Evolutionary conservation across 1,139 yeast species (phyloP).

Genomic region (Nakaseomyces uthaithaninus): DNA sequence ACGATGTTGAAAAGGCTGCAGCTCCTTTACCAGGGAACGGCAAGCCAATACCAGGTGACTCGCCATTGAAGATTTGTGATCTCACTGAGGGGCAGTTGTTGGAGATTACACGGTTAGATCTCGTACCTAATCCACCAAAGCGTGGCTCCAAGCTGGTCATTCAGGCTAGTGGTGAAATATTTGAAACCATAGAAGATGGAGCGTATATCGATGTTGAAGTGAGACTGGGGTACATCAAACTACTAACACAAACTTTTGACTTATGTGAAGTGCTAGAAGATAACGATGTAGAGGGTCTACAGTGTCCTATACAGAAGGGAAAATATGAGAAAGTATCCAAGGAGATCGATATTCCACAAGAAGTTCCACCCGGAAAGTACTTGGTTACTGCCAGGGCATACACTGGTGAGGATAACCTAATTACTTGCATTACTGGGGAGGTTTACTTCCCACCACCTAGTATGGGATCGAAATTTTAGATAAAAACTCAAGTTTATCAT

Average conservation of each 20-base stretch:
- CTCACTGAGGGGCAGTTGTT: slow-evolving; percentile 53
- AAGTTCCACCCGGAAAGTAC: slow-evolving; percentile 93
- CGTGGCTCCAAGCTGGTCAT: slow-evolving; percentile 76
- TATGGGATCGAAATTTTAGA: background rate
- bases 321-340: slow-evolving; percentile 52
- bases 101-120: slow-evolving; percentile 47
- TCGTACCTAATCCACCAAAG: slow-evolving; percentile 81
- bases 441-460: slow-evolving; percentile 46
- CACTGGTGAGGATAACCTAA: slow-evolving; percentile 68
- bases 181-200: slow-evolving; percentile 58
- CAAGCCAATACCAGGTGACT: slow-evolving; percentile 81
- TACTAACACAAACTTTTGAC: slow-evolving; percentile 80
- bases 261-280: slow-evolving; percentile 79
- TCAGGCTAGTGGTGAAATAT: slow-evolving; percentile 58
- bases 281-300: slow-evolving; percentile 52
- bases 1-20: slow-evolving; percentile 7
- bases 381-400: slow-evolving; percentile 81
- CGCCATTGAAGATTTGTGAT: slow-evolving; percentile 78
- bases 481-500: background rate
- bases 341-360: slow-evolving; percentile 75
- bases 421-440: slow-evolving; percentile 79
- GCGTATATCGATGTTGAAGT: slow-evolving; percentile 93
- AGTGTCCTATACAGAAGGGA: slow-evolving; percentile 74
- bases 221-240: slow-evolving; percentile 80
- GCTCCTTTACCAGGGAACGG: slow-evolving; percentile 28